Evolutionary conservation across 805 yeast species (phyloP), one percentile per base, ranked within the genome.

Genomic region (Candida jianshihensis): DNA sequence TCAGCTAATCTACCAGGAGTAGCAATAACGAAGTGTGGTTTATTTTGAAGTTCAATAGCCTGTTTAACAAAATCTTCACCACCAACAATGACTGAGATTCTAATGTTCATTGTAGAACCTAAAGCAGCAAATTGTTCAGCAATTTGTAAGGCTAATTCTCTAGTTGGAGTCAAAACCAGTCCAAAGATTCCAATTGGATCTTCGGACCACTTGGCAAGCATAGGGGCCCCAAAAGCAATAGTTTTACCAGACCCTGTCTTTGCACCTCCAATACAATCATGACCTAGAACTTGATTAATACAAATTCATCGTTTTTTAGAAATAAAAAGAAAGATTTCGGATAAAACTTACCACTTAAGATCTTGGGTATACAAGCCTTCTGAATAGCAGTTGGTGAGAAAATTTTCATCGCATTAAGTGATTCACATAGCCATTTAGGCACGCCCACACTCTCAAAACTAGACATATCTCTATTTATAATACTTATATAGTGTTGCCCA

Each of bases 221-320:
- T 90, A 2, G 98, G 98, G n/a, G 87, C 94, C 1, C 90, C 97
- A 70, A 92, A 92, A 1, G 97, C 96, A 17, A 92, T 78, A 2
- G 98, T 92, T 57, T 92, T 92, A 73, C 98, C 98, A 14, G 95
- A 81, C 61, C 98, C 98, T 0, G 98, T 92, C 58, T 84, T 84
- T 22, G 98, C 98, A 30, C 98, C 98, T 35, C 98, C 99, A 35
- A 92, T 90, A 61, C 96, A 89, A 57, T 89, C 96, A 47, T 79
- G 73, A 7, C 95, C 62, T 54, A 12, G 12, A 15, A 11, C 6
- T n/a, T n/a, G 6, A 11, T 26, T 28, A 34, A 30, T 27, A 36
- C n/a, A 3, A 17, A 14, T 30, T 28, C 9, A 10, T 16, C n/a
- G n/a, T 7, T 20, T 10, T 20, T 10, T 20, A 20, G 22, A 20